Evolutionary conservation across 345 rosid genomes (phyloP), one percentile per base, ranked within the genome.

Genomic region (Mercurialis annua): DNA sequence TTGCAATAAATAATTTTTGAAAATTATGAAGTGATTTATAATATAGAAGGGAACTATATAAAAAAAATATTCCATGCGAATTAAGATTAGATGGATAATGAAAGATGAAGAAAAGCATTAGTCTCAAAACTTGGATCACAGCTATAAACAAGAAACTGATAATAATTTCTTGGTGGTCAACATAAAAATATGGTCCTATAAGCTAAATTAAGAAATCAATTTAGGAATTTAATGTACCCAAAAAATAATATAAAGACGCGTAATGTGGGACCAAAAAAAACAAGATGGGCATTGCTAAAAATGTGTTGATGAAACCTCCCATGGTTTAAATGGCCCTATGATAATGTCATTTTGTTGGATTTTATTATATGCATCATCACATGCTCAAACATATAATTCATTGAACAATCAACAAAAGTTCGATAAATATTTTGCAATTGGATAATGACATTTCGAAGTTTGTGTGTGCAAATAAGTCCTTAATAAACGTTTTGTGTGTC

Each of bases 91-190:
- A 52, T 52, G 2, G 7, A 18, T 2, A 14, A 60, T 23, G 36
- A 26, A 1, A 44, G 0, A 43, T 6, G 0, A 33, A 26, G 5
- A 26, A 54, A 26, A 54, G 34, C 34, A 2, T 26, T 26, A 60
- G 69, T 81, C 84, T 40, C 64, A 34, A 29, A n/a, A 62, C 73
- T 59, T 81, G 84, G 77, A 54, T 78, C 73, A 78, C 81, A 77
- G 80, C 84, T 81, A 65, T 52, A 38, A 43, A 73, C 64, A 34
- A 15, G 23, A 27, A 51, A 47, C 70, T 20, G 16, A 40, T 8
- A 57, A 8, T 23, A 26, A 27, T 29, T 26, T 70, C 31, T 62
- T 27, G 55, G 33, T 64, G 36, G 65, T 53, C 47, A 67, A 64
- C 23, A 50, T 49, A 36, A 27, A 65, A 29, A n/a, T 48, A 6